Evolutionary conservation across 306 rosid genomes (phyloP), one percentile per base, ranked within the genome.

Genomic region (Senna siamea): DNA sequence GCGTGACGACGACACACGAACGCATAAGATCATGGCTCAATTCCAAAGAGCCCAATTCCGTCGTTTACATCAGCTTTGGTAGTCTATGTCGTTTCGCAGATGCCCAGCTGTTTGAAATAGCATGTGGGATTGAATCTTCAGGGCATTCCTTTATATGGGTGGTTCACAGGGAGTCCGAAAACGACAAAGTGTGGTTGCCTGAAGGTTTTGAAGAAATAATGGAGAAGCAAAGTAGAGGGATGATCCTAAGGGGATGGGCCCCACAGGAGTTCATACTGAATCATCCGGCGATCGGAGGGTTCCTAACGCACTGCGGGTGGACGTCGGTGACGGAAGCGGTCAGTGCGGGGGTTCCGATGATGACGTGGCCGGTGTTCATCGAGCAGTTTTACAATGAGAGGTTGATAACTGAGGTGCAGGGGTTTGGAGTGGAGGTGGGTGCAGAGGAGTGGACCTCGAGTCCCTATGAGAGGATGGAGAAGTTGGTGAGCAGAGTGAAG

Each of bases 371-470:
- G 0, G 19, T 62, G 0, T 78, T 63, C 9, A 11, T 5, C 0
- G 78, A 78, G 35, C 82, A 71, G n/a, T n/a, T n/a, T n/a, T n/a
- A n/a, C n/a, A n/a, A n/a, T n/a, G n/a, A n/a, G n/a, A n/a, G n/a
- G n/a, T 1, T 76, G 61, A 47, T 76, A 58, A 67, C 69, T 11
- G 41, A 72, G 78, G 74, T 78, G 69, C 74, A 23, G 0, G 73
- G 78, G 4, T 4, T 78, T 78, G 78, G 82, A 7, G 78, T 71
- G 46, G 68, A 64, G 68, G 70, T 72, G 26, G 87, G 87, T 2
- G 78, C 40, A 15, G 19, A 26, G 57, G 72, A 64, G 23, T 84
- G 87, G 87, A 51, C 28, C 20, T n/a, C 6, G 50, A 6, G 18
- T 40, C 54, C 58, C 2, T 44, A 46, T 7, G 62, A 50, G n/a